These are phyloP conservation scores for Trichothecium sympodiale DNA, from an alignment of 2,329 filamentous ascomycete genomes.

Conservation along the genomic window DNA sequence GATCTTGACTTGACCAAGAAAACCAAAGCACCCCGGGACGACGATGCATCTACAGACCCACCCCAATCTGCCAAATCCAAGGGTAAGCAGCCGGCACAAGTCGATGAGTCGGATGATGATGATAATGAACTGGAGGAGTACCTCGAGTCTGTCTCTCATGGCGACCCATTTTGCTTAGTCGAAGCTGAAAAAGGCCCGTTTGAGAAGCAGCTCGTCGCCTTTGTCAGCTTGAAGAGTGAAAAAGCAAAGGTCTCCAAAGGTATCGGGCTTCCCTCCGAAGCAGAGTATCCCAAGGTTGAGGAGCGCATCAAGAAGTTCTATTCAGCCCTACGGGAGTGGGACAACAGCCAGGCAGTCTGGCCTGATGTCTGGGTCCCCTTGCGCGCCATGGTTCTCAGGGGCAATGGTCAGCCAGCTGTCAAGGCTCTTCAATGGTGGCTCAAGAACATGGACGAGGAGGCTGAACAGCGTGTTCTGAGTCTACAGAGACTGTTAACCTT, in stretches of 20 bases:
- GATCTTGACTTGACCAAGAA: slow-evolving; percentile 1
- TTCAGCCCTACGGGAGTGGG: slow-evolving; percentile 24
- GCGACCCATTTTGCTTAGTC: slow-evolving; percentile 4
- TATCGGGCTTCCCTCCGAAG: slow-evolving; percentile 1
- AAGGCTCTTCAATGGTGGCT: slow-evolving; percentile 36
- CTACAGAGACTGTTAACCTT: slow-evolving; percentile 20
- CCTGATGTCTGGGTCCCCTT: slow-evolving; percentile 39
- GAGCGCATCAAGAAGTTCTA: slow-evolving; percentile 35
- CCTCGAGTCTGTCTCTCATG: slow-evolving; percentile 1
- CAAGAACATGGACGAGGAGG: slow-evolving; percentile 37
- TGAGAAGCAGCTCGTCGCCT: slow-evolving; percentile 5
- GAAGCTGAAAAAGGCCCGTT: slow-evolving; percentile 3
- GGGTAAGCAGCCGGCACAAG: background rate
- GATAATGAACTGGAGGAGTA: slow-evolving; percentile 4
- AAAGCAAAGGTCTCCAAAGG: background rate
- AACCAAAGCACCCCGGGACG: background rate
- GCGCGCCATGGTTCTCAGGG: slow-evolving; percentile 22
- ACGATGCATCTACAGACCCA: background rate
- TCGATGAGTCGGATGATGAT: background rate
- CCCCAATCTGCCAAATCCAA: background rate
- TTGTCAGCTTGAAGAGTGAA: slow-evolving; percentile 3
- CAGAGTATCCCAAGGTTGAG: background rate
- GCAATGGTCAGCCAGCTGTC: slow-evolving; percentile 2
- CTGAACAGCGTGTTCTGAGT: slow-evolving; percentile 31
- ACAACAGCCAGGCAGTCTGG: slow-evolving; percentile 15